A percentile compares a stretch with the other conserved stretches of the same genome.
Conservation (phyloP, 2,329 filamentous ascomycete species). For the Cytospora leucostoma region DNA sequence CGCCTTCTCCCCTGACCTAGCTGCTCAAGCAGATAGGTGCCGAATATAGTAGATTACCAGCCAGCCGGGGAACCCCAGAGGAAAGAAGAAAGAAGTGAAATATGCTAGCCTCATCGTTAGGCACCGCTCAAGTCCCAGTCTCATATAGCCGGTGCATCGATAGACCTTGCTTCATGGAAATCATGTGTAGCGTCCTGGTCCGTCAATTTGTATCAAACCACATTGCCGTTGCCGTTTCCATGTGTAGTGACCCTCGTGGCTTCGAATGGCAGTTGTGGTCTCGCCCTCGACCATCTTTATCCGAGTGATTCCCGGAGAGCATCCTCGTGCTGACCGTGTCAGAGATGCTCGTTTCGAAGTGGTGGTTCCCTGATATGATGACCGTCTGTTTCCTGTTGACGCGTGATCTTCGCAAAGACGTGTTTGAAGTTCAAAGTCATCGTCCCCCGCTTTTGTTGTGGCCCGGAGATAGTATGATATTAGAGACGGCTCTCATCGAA, state of each 20-base stretch:
- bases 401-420: background rate
- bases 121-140: background rate
- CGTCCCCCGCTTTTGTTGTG: background rate
- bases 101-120: background rate
- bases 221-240: background rate
- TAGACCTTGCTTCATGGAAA: background rate
- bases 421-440: background rate
- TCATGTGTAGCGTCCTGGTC: background rate
- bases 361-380: background rate
- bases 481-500: slow-evolving; percentile 7
- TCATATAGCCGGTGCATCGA: background rate
- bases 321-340: background rate
- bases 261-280: background rate
- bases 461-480: background rate
- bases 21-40: background rate
- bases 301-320: background rate
- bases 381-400: background rate
- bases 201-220: background rate
- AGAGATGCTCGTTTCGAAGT: background rate
- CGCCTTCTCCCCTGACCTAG: slow-evolving; percentile 2
- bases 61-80: background rate
- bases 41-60: background rate
- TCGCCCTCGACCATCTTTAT: background rate
- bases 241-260: background rate
- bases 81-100: background rate